Evolutionary conservation across 73 alveolate species (phyloP).

Genomic region (Paramecium pentaurelia): DNA sequence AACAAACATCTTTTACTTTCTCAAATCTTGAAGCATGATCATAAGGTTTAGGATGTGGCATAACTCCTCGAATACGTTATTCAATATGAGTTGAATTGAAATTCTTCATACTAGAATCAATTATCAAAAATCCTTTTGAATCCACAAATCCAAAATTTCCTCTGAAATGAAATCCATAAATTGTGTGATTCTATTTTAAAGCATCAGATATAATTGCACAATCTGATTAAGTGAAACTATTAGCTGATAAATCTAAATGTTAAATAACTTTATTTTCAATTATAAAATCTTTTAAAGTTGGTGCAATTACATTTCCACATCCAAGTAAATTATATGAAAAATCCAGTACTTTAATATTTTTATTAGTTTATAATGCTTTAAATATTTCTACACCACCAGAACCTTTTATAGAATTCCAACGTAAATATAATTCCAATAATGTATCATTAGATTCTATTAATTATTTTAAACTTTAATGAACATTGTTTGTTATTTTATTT

Average conservation of each 20-base stretch:
- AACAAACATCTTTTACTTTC: conserved; percentile 46
- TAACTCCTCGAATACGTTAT: neutral
- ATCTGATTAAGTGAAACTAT: conserved; percentile 15
- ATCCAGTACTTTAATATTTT: conserved; percentile 34
- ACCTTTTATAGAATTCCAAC: conserved; percentile 47
- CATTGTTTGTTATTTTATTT: neutral
- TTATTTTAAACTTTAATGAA: neutral
- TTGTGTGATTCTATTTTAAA: conserved; percentile 13
- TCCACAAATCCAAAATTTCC: conserved; percentile 61
- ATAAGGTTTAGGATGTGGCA: conserved; percentile 16
- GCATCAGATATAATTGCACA: conserved; percentile 26
- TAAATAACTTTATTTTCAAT: neutral
- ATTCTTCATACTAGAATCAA: neutral
- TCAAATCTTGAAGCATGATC: neutral
- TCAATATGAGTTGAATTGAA: neutral
- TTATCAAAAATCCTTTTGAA: conserved; percentile 41
- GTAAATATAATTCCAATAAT: conserved; percentile 38
- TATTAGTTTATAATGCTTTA: conserved; percentile 17
- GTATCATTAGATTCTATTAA: neutral
- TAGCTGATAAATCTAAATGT: conserved; percentile 43
- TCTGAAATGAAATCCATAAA: conserved; percentile 57
- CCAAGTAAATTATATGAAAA: conserved; percentile 36
- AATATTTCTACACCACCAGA: conserved; percentile 19
- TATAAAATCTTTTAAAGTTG: conserved; percentile 33
- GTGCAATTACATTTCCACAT: neutral